Percentiles rank a stretch among this genome's conserved stretches.
Conservation (phyloP, 257 asterid genomes). For the Verbascum thapsus region DNA sequence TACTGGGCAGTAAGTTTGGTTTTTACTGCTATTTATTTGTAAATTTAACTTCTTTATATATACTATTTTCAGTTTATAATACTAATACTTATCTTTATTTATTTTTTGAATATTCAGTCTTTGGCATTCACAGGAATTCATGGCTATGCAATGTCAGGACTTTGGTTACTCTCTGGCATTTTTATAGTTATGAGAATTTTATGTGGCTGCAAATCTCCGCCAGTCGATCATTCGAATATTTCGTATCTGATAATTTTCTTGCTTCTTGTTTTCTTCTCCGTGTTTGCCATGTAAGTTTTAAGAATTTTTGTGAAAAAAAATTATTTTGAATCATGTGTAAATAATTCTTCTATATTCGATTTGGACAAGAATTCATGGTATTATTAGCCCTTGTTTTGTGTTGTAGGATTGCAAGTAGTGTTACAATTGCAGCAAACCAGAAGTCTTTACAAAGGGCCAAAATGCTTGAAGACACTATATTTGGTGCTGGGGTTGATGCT, state of each 20-base stretch:
- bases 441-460: conserved; percentile 38
- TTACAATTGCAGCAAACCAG: conserved; percentile 38
- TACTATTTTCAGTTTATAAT: not conserved
- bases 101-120: conserved; percentile 37
- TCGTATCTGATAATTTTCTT: conserved; percentile 34
- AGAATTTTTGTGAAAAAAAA: too few relatives aligned
- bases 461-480: conserved; percentile 39
- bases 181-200: conserved; percentile 37
- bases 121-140: conserved; percentile 59
- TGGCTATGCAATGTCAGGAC: conserved; percentile 55
- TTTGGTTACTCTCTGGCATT: conserved; percentile 54
- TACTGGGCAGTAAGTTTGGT: conserved; percentile 64
- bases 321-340: not conserved
- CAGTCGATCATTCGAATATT: conserved; percentile 33
- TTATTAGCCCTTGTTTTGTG: not conserved
- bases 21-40: not conserved
- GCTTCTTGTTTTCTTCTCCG: conserved; percentile 46
- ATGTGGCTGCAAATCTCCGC: conserved; percentile 28
- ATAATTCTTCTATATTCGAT: not conserved
- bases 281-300: conserved; percentile 50
- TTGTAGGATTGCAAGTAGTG: conserved; percentile 46
- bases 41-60: not conserved
- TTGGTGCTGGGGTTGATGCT: conserved; percentile 44
- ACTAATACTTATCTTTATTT: not conserved
- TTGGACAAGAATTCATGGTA: too few relatives aligned